A percentile compares a stretch with the other conserved stretches of the same genome.
Evolutionary conservation across 2,329 filamentous ascomycete species (phyloP).

Genomic region (Apiospora phragmitis): DNA sequence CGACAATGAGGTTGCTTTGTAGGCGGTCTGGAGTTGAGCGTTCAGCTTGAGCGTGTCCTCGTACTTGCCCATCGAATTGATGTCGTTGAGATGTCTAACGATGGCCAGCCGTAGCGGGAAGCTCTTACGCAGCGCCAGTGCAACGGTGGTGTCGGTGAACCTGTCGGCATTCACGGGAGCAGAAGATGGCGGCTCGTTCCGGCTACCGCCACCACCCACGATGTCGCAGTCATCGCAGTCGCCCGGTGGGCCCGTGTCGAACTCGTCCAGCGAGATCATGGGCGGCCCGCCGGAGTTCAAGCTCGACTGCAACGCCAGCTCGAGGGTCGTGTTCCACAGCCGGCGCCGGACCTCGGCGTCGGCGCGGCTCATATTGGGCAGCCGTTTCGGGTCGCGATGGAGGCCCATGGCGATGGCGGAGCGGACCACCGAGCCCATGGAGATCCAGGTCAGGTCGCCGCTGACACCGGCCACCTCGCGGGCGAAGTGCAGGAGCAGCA

Average conservation of each 20-base stretch:
- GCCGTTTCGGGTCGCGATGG: slow-evolving; percentile 55
- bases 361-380: slow-evolving; percentile 51
- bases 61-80: slow-evolving; percentile 39
- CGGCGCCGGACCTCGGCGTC: slow-evolving; percentile 49
- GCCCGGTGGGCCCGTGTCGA: slow-evolving; percentile 47
- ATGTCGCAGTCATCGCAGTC: slow-evolving; percentile 54
- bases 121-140: slow-evolving; percentile 45
- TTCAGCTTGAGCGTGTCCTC: slow-evolving; percentile 46
- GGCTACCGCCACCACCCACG: slow-evolving; percentile 35
- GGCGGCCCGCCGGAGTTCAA: slow-evolving; percentile 47
- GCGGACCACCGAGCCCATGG: slow-evolving; percentile 50
- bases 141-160: slow-evolving; percentile 51
- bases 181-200: slow-evolving; percentile 53
- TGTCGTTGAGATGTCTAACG: slow-evolving; percentile 43
- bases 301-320: slow-evolving; percentile 46
- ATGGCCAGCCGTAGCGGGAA: slow-evolving; percentile 45
- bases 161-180: slow-evolving; percentile 41
- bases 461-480: slow-evolving; percentile 48
- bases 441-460: slow-evolving; percentile 54
- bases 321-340: slow-evolving; percentile 54
- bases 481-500: slow-evolving; percentile 52
- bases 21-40: slow-evolving; percentile 40
- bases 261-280: slow-evolving; percentile 44
- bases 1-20: slow-evolving; percentile 39
- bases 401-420: slow-evolving; percentile 59